phyloP scores from a whole-genome alignment of 768 basidiomycete species.

The Neoboletus magnificus region DNA sequence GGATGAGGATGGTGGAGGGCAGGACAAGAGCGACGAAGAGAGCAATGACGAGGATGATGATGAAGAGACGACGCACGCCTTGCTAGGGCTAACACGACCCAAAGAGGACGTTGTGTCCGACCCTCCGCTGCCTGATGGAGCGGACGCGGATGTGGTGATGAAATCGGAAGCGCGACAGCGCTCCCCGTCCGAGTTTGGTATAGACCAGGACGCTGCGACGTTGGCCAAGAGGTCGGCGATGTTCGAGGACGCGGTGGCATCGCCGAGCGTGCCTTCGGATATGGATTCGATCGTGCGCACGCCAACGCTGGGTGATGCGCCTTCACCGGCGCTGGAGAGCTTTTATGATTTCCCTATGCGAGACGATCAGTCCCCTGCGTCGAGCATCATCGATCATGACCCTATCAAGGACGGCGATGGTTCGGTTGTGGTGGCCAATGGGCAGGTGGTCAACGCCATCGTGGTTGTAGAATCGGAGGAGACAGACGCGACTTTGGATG shows the following conservation, averaged over 20 bases:
- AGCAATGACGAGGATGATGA: constrained; percentile 38
- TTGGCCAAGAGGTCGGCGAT: not conserved
- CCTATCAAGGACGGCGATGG: constrained; percentile 13
- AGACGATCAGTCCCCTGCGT: constrained; percentile 28
- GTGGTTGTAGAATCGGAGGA: not conserved
- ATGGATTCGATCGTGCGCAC: constrained; percentile 26
- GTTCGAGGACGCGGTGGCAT: constrained; percentile 17
- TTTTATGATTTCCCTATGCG: constrained; percentile 23
- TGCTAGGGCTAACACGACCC: constrained; percentile 17
- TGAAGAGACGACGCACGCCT: constrained; percentile 26
- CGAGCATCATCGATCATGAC: constrained; percentile 26
- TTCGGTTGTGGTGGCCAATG: not conserved
- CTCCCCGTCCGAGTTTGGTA: constrained; percentile 11
- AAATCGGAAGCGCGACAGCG: not conserved
- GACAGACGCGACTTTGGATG: not conserved
- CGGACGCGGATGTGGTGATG: constrained; percentile 2
- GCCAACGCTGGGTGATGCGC: constrained; percentile 18
- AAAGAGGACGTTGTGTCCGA: not conserved
- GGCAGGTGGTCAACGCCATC: not conserved
- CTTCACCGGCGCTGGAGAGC: constrained; percentile 22
- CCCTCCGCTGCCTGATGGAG: not conserved
- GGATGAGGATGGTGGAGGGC: constrained; percentile 11
- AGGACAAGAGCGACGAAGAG: constrained; percentile 38
- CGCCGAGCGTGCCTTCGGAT: constrained; percentile 26
- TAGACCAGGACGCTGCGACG: not conserved